These are phyloP conservation scores for Tylopilus plumbeoviolaceoides DNA, from an alignment of 768 basidiomycete species.

Conservation along the genomic window DNA sequence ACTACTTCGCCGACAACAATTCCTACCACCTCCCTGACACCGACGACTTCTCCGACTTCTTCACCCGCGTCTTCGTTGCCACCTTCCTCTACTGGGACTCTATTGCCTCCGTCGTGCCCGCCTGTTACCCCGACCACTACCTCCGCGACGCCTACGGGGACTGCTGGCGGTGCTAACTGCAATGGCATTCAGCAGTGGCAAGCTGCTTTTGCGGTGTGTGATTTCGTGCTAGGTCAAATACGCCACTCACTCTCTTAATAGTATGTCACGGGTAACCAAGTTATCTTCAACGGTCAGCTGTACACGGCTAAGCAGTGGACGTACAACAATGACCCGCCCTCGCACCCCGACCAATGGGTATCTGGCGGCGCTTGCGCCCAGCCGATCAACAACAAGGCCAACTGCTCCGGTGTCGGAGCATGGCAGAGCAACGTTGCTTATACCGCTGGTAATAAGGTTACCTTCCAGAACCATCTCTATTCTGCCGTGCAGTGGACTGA, in stretches of 20 bases:
- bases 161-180: slow-evolving; percentile 3
- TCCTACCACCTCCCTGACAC: neutral
- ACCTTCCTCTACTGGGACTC: neutral
- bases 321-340: slow-evolving; percentile 15
- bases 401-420: slow-evolving; percentile 17
- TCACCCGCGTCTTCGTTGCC: neutral
- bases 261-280: slow-evolving; percentile 23
- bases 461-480: slow-evolving; percentile 18
- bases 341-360: slow-evolving; percentile 18
- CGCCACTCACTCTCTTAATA: slow-evolving; percentile 2
- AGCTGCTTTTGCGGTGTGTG: slow-evolving; percentile 17
- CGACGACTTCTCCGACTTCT: neutral
- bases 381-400: slow-evolving; percentile 22
- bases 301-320: slow-evolving; percentile 27
- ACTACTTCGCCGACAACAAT: neutral
- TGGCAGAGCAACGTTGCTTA: slow-evolving; percentile 21
- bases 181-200: slow-evolving; percentile 23
- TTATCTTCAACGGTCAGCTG: slow-evolving; percentile 20
- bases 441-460: slow-evolving; percentile 12
- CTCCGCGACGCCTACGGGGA: neutral
- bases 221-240: rapidly evolving
- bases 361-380: slow-evolving; percentile 7
- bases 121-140: neutral
- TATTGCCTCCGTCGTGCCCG: neutral
- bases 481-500: slow-evolving; percentile 21